A percentile compares a stretch with the other conserved stretches of the same genome.
Evolutionary conservation across 768 basidiomycete species (phyloP).

Genomic region (Imleria badia): DNA sequence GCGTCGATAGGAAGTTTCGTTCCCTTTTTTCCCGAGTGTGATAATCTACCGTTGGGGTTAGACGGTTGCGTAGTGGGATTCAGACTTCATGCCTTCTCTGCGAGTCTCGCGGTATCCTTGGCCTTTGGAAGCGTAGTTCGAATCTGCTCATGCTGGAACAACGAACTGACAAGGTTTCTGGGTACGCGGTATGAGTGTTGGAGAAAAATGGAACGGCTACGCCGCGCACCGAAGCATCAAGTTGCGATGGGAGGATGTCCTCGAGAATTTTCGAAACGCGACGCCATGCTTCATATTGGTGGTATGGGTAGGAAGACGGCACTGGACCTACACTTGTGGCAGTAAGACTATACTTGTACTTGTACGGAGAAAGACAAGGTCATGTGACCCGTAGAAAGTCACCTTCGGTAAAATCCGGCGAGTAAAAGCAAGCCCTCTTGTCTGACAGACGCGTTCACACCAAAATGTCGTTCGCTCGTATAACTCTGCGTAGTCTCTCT

Average conservation of each 20-base stretch:
- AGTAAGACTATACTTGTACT: no score
- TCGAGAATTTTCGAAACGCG: slow-evolving; percentile 88
- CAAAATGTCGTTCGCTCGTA: slow-evolving; percentile 36
- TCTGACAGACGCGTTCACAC: slow-evolving; percentile 21
- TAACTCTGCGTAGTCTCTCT: slow-evolving; percentile 33
- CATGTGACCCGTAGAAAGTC: slow-evolving; percentile 2
- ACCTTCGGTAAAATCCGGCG: slow-evolving; percentile 30
- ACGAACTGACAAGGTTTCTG: slow-evolving; percentile 91
- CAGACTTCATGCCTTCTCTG: slow-evolving; percentile 70
- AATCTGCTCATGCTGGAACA: slow-evolving; percentile 94
- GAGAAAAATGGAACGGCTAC: not conserved
- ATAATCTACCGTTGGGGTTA: slow-evolving; percentile 60
- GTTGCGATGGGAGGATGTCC: slow-evolving; percentile 89
- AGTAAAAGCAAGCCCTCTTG: not conserved
- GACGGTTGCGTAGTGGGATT: not conserved
- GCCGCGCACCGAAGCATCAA: slow-evolving; percentile 80
- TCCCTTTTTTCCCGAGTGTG: slow-evolving; percentile 86
- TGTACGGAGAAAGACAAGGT: no score
- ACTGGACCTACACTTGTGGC: no score
- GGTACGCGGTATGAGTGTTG: slow-evolving; percentile 5
- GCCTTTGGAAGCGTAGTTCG: slow-evolving; percentile 96
- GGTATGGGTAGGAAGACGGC: not conserved
- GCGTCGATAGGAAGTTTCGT: slow-evolving; percentile 61
- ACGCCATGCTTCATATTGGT: slow-evolving; percentile 87
- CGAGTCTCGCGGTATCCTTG: slow-evolving; percentile 84